phyloP scores from a whole-genome alignment of 495 filamentous ascomycete species.

The Rostrohypoxylon terebratum region DNA sequence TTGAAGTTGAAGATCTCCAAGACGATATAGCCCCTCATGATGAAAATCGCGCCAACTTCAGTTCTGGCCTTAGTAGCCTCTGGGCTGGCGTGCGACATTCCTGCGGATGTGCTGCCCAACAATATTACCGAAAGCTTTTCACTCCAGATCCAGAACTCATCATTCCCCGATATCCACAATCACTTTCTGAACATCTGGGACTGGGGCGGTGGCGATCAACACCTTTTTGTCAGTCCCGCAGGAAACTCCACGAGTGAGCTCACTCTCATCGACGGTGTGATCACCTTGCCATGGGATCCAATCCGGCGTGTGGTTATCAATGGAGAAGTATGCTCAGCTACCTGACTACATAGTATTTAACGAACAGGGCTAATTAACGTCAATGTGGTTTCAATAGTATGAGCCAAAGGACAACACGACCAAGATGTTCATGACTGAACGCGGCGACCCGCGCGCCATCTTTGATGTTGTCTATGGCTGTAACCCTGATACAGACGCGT shows the following conservation, averaged over 20 bases:
- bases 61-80: slow-evolving; percentile 44
- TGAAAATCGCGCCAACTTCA: slow-evolving; percentile 25
- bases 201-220: slow-evolving; percentile 63
- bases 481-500: slow-evolving; percentile 59
- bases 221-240: slow-evolving; percentile 62
- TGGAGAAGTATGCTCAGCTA: slow-evolving; percentile 54
- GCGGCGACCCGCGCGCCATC: slow-evolving; percentile 59
- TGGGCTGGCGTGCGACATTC: slow-evolving; percentile 56
- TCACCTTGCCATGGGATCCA: slow-evolving; percentile 52
- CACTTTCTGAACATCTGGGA: slow-evolving; percentile 62
- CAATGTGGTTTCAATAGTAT: slow-evolving; percentile 48
- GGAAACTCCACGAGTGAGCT: slow-evolving; percentile 60
- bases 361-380: neutral
- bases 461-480: slow-evolving; percentile 64
- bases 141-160: slow-evolving; percentile 62
- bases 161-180: slow-evolving; percentile 62
- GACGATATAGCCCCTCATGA: slow-evolving; percentile 1
- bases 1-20: neutral
- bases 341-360: neutral
- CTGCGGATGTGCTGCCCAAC: slow-evolving; percentile 50
- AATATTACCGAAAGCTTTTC: slow-evolving; percentile 59
- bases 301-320: slow-evolving; percentile 59
- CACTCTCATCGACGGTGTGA: slow-evolving; percentile 59
- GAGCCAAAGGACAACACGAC: slow-evolving; percentile 65
- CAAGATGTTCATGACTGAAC: slow-evolving; percentile 67